Percentiles rank a stretch among this genome's conserved stretches.
These are phyloP conservation scores for Ceratobasidium sp. DNA, from an alignment of 1,284 basidiomycete species.

Conservation along the genomic window DNA sequence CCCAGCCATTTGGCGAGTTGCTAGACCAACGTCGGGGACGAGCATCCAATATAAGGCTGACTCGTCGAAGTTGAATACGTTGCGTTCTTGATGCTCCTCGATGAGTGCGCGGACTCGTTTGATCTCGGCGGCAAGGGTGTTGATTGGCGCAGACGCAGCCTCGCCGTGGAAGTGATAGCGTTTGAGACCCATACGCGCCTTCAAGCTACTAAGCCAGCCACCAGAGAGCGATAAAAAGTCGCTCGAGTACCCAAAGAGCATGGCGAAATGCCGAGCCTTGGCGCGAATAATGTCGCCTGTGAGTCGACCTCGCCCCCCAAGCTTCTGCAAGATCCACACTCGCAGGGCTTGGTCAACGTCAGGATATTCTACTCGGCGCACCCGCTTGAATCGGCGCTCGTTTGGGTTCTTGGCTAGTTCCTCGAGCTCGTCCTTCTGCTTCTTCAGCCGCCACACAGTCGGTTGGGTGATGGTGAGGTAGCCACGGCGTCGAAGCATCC, in stretches of 20 bases:
- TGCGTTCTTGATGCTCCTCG: constrained; percentile 52
- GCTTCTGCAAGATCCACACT: constrained; percentile 34
- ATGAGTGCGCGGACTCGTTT: neutral
- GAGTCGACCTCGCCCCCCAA: neutral
- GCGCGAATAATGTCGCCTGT: constrained; percentile 16
- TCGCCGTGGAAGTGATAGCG: constrained; percentile 58
- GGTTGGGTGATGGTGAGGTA: neutral
- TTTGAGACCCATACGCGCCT: constrained; percentile 50
- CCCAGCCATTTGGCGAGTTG: constrained; percentile 33
- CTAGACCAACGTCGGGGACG: constrained; percentile 17
- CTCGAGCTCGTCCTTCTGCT: neutral
- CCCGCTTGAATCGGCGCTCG: constrained; percentile 11
- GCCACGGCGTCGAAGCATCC: neutral
- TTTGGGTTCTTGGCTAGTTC: neutral
- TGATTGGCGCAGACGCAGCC: constrained; percentile 54
- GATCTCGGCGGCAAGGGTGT: neutral
- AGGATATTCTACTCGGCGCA: constrained; percentile 19
- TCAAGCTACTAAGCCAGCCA: constrained; percentile 19
- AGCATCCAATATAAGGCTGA: constrained; percentile 55
- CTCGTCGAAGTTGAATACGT: constrained; percentile 60
- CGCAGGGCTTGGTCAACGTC: constrained; percentile 27
- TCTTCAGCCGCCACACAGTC: constrained; percentile 7
- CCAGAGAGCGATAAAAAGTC: constrained; percentile 15
- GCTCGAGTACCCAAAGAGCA: neutral
- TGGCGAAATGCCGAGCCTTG: neutral